A percentile compares a stretch with the other conserved stretches of the same genome.
Conservation (phyloP, 805 yeast genomes). For the Wickerhamomyces silvicola region DNA sequence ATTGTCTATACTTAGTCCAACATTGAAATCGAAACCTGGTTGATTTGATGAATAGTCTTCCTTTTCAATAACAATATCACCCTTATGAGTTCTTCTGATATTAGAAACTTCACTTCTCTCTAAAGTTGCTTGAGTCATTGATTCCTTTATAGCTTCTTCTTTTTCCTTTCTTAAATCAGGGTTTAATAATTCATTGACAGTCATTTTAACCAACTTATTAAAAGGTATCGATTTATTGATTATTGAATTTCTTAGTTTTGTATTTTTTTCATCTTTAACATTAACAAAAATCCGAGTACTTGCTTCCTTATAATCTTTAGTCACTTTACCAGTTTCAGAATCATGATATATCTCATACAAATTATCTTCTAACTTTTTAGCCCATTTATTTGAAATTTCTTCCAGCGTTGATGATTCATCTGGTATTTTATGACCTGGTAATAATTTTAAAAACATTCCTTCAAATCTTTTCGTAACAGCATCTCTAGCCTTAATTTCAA, state of each 20-base stretch:
- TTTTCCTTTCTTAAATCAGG: slow-evolving; percentile 69
- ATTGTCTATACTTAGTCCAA: slow-evolving; percentile 19
- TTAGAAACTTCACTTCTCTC: slow-evolving; percentile 54
- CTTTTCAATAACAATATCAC: slow-evolving; percentile 72
- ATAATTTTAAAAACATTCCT: slow-evolving; percentile 41
- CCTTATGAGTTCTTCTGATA: slow-evolving; percentile 78
- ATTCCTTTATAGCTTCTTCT: slow-evolving; percentile 62
- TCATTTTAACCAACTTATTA: slow-evolving; percentile 52
- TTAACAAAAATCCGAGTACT: slow-evolving; percentile 61
- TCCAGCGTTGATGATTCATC: slow-evolving; percentile 26
- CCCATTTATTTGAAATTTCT: slow-evolving; percentile 37
- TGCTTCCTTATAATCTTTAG: slow-evolving; percentile 48
- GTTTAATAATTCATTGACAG: slow-evolving; percentile 71
- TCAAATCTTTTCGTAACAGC: slow-evolving; percentile 42
- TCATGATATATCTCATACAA: slow-evolving; percentile 34
- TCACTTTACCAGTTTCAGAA: slow-evolving; percentile 15
- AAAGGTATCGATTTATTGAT: slow-evolving; percentile 48
- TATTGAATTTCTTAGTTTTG: slow-evolving; percentile 51
- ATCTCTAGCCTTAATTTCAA: slow-evolving; percentile 23
- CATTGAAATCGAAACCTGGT: slow-evolving; percentile 24
- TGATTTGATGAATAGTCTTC: slow-evolving; percentile 24
- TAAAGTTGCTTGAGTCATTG: slow-evolving; percentile 61
- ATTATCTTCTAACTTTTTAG: slow-evolving; percentile 45
- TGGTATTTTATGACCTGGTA: slow-evolving; percentile 26
- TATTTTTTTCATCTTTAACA: slow-evolving; percentile 52